phyloP scores from a whole-genome alignment of 2,329 filamentous ascomycete genomes.

The Fusarium sterilihyphosum region DNA sequence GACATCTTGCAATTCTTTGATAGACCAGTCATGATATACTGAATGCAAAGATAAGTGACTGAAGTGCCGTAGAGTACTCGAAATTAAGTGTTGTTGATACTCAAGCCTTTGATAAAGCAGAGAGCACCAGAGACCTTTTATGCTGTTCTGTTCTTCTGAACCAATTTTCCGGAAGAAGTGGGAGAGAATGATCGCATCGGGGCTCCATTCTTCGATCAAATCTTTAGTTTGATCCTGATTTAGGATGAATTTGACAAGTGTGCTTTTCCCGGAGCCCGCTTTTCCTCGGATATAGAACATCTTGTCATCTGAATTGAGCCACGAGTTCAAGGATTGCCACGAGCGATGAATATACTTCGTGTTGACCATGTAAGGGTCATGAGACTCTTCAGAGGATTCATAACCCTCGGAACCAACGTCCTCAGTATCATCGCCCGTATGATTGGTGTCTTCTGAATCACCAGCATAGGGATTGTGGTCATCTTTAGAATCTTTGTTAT shows the following conservation, averaged over 20 bases:
- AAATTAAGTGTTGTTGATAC: fast-evolving
- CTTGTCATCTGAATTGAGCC: fast-evolving
- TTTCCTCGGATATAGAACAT: neutral
- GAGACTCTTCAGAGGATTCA: fast-evolving
- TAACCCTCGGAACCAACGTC: too few relatives aligned
- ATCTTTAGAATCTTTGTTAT: too few relatives aligned
- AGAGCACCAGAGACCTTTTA: neutral
- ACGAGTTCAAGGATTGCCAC: neutral
- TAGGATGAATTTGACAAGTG: neutral
- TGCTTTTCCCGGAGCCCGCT: fast-evolving
- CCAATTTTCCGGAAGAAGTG: conserved; percentile 29
- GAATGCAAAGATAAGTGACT: fast-evolving
- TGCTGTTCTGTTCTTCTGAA: neutral
- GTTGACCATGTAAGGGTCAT: too few relatives aligned
- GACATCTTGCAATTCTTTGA: too few relatives aligned
- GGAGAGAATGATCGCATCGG: neutral
- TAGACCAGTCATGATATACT: too few relatives aligned
- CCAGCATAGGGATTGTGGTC: too few relatives aligned
- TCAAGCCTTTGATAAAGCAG: fast-evolving
- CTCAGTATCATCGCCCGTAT: too few relatives aligned
- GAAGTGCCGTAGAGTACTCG: fast-evolving
- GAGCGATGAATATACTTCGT: too few relatives aligned
- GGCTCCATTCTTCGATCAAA: neutral
- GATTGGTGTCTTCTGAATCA: too few relatives aligned
- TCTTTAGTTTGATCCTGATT: fast-evolving